phyloP scores from a whole-genome alignment of 2,329 filamentous ascomycete genomes.

The Hymenoscyphus fructigenus region DNA sequence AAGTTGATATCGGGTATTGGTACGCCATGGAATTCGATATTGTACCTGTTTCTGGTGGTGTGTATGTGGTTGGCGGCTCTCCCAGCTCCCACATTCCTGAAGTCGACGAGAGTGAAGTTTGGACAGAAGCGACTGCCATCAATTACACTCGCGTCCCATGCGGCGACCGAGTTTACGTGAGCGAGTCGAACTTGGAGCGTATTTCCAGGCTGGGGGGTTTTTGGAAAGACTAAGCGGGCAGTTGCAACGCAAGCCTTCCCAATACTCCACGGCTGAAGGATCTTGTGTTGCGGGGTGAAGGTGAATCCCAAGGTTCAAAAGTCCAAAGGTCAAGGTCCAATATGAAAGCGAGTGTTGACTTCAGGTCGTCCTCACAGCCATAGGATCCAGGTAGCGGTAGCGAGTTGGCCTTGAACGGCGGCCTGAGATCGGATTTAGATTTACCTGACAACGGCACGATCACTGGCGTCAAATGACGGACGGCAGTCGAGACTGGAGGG shows the following conservation, averaged over 20 bases:
- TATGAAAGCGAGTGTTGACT: conserved; percentile 4
- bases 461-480: conserved; percentile 26
- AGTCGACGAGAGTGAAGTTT: conserved; percentile 32
- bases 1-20: conserved; percentile 31
- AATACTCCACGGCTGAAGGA: neutral
- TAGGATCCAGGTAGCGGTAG: conserved; percentile 18
- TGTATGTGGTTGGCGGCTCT: conserved; percentile 29
- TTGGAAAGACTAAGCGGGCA: neutral
- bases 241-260: conserved; percentile 1
- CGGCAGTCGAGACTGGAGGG: conserved; percentile 21
- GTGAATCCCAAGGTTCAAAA: neutral
- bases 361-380: conserved; percentile 5
- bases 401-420: conserved; percentile 5
- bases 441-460: conserved; percentile 26
- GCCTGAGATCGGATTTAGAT: conserved; percentile 27
- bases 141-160: conserved; percentile 30
- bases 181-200: neutral
- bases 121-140: conserved; percentile 37
- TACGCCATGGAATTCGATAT: conserved; percentile 32
- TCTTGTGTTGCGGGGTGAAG: neutral
- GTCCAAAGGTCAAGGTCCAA: neutral
- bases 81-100: conserved; percentile 34
- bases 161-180: conserved; percentile 9
- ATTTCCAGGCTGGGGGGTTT: neutral
- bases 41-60: conserved; percentile 26